Conservation (phyloP, 2,329 filamentous ascomycete genomes). For the Hypoxylon sp. region DNA sequence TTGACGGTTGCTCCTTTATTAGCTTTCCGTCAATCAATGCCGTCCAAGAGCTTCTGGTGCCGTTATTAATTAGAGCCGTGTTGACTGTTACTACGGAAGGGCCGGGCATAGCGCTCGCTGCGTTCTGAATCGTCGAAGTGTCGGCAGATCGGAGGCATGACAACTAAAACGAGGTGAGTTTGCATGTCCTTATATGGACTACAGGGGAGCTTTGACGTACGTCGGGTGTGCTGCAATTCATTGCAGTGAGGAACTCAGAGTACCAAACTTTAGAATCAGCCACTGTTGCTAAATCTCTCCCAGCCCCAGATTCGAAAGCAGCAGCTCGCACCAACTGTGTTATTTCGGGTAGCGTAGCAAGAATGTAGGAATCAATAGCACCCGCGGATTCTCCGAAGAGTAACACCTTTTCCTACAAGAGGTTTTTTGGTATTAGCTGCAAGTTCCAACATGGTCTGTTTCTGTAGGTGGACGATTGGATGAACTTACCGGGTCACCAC, state of each 20-base stretch:
- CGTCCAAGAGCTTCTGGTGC: constrained; percentile 39
- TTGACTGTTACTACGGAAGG: constrained; percentile 26
- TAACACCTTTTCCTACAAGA: constrained; percentile 46
- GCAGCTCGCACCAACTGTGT: constrained; percentile 45
- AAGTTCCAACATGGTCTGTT: background rate
- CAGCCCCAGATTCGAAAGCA: constrained; percentile 50
- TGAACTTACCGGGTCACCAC: constrained; percentile 58
- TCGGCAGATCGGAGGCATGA: constrained; percentile 41
- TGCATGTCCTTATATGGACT: background rate
- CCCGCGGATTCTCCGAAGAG: constrained; percentile 52
- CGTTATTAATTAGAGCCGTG: constrained; percentile 39
- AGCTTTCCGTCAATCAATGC: constrained; percentile 49
- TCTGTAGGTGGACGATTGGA: background rate
- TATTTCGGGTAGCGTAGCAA: constrained; percentile 51
- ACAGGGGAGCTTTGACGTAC: constrained; percentile 27
- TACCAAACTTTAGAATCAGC: constrained; percentile 43
- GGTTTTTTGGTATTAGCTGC: background rate
- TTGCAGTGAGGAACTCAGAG: constrained; percentile 34
- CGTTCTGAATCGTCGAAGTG: constrained; percentile 24
- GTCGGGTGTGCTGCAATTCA: constrained; percentile 48
- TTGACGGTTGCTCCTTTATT: constrained; percentile 48
- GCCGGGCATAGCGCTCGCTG: constrained; percentile 31
- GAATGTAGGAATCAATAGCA: constrained; percentile 45
- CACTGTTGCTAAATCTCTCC: constrained; percentile 43
- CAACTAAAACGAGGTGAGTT: constrained; percentile 24